Conservation (phyloP, 352 stramenopile genomes). For the Globisporangium ultimum region DNA sequence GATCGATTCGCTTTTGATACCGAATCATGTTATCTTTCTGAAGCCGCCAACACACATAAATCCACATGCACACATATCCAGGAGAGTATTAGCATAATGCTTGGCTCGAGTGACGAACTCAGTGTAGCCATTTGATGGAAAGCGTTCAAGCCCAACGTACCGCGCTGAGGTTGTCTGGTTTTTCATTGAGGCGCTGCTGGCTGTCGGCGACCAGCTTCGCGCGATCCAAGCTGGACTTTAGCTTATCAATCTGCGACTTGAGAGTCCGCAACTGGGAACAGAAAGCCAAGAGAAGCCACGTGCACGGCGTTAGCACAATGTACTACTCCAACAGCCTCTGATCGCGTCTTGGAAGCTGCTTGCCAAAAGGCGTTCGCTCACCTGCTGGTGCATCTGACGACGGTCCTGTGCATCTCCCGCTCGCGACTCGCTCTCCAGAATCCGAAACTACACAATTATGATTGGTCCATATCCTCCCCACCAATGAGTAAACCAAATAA, state of each 20-base stretch:
- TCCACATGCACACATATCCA: neutral
- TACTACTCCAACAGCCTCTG: too few relatives aligned
- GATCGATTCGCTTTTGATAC: constrained; percentile 71
- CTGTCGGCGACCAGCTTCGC: constrained; percentile 74
- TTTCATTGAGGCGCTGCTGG: constrained; percentile 48
- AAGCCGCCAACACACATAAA: too few relatives aligned
- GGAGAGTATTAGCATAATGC: too few relatives aligned
- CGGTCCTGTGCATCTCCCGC: constrained; percentile 76
- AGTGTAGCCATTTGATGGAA: neutral
- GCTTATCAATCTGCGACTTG: constrained; percentile 84
- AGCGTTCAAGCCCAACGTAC: too few relatives aligned
- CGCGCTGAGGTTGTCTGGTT: constrained; percentile 34
- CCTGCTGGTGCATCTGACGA: constrained; percentile 79
- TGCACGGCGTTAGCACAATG: too few relatives aligned
- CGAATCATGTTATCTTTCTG: constrained; percentile 69
- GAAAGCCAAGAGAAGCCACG: too few relatives aligned
- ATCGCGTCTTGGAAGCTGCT: too few relatives aligned
- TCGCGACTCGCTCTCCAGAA: constrained; percentile 79
- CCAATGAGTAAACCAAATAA: too few relatives aligned
- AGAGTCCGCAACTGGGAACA: constrained; percentile 55
- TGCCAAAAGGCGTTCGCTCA: neutral
- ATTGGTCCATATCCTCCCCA: too few relatives aligned
- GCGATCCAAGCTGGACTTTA: constrained; percentile 78
- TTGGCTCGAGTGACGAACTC: neutral
- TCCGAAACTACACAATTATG: constrained; percentile 51